Conservation (phyloP, 148 eudicot genomes). For the Agrostemma githago region DNA sequence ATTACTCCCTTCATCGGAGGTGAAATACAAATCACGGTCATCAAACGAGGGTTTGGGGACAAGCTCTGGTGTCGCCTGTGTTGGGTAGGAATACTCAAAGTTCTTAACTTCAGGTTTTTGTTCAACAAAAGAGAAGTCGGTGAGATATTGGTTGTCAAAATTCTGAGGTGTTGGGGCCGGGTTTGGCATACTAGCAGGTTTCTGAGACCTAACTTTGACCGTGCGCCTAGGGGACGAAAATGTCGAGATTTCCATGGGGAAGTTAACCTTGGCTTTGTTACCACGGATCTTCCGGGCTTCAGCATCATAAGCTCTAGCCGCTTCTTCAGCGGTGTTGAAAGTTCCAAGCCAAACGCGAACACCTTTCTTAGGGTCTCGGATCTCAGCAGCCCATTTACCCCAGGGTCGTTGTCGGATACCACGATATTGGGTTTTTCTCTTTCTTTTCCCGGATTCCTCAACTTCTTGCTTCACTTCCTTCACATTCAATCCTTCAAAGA, state of each 20-base stretch:
- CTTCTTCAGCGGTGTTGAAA: conserved; percentile 96
- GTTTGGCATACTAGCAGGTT: conserved; percentile 29
- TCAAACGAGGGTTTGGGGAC: conserved; percentile 34
- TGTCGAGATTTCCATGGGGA: conserved; percentile 51
- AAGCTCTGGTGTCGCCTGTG: conserved; percentile 26
- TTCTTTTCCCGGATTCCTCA: conserved; percentile 65
- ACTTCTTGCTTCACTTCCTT: conserved; percentile 40
- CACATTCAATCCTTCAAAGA: conserved; percentile 38
- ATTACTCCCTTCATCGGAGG: conserved; percentile 74
- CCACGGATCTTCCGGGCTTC: conserved; percentile 97
- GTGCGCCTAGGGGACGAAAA: conserved; percentile 33
- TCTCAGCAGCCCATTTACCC: conserved; percentile 99
- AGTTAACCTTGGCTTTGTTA: conserved; percentile 88
- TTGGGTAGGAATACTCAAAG: conserved; percentile 24
- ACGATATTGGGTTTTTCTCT: conserved; percentile 87
- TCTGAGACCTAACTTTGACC: conserved; percentile 36
- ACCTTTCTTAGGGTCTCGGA: conserved; percentile 95
- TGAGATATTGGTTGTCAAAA: conserved; percentile 26
- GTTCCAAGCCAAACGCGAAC: conserved; percentile 99
- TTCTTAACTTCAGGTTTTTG: conserved; percentile 56
- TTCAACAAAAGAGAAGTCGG: conserved; percentile 35
- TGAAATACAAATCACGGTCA: conserved; percentile 35
- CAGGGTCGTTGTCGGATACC: conserved; percentile 98
- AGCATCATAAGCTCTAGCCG: conserved; percentile 93
- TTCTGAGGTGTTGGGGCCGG: conserved; percentile 27